Conservation (phyloP, 2,329 filamentous ascomycete species). For the Penicillium rolfsii region DNA sequence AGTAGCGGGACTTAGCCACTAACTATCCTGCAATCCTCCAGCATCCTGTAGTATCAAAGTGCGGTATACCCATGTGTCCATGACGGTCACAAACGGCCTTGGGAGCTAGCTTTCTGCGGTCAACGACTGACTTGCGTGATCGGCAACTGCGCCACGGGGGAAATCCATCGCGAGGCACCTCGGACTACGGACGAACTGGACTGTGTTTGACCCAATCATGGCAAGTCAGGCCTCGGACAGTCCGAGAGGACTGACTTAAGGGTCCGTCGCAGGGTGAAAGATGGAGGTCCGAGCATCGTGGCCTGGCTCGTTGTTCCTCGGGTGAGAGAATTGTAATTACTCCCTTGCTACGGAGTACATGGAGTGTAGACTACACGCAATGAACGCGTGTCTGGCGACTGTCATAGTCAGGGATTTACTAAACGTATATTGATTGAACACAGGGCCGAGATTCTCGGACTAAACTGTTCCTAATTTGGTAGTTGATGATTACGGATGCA, state of each 20-base stretch:
- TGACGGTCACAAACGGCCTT: neutral
- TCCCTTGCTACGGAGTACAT: neutral
- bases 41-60: neutral
- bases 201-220: neutral
- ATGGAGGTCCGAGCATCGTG: neutral
- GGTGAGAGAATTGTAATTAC: neutral
- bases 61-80: neutral
- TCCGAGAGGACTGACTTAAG: neutral
- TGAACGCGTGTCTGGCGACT: no score
- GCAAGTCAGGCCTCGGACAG: neutral
- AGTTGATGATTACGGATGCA: neutral
- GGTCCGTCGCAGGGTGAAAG: neutral
- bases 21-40: neutral
- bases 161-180: neutral
- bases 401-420: no score
- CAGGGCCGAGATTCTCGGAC: neutral
- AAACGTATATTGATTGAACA: no score
- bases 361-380: no score
- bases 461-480: neutral
- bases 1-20: neutral
- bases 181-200: neutral
- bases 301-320: neutral
- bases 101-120: neutral
- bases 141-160: neutral
- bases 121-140: neutral